Conservation (phyloP, 768 basidiomycete genomes). For the Rhodotorula taiwanensis region DNA sequence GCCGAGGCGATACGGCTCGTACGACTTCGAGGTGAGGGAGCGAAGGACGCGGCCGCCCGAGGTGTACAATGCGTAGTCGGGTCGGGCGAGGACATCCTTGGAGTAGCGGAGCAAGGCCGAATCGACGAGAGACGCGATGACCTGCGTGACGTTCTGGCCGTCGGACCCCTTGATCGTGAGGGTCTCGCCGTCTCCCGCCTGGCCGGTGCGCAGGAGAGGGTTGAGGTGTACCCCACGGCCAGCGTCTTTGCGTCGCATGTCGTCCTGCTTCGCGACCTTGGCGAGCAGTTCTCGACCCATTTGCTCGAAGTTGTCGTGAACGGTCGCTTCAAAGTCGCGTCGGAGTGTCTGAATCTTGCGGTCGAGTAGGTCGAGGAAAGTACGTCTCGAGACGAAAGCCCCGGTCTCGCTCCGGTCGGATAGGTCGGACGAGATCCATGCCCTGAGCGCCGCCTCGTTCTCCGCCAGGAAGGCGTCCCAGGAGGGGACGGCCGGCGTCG, state of each 20-base stretch:
- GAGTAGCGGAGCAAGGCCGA: slow-evolving; percentile 60
- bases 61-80: slow-evolving; percentile 80
- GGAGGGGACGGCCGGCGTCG: slow-evolving; percentile 11
- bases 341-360: slow-evolving; percentile 43
- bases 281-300: slow-evolving; percentile 38
- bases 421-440: slow-evolving; percentile 44
- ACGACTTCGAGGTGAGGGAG: slow-evolving; percentile 70
- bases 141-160: slow-evolving; percentile 42
- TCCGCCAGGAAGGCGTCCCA: slow-evolving; percentile 43
- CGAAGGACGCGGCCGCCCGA: slow-evolving; percentile 76
- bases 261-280: slow-evolving; percentile 35
- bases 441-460: slow-evolving; percentile 43
- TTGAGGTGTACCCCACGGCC: slow-evolving; percentile 5
- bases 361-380: slow-evolving; percentile 45
- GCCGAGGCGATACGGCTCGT: slow-evolving; percentile 52
- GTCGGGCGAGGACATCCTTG: slow-evolving; percentile 70
- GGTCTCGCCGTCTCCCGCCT: neutral
- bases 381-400: slow-evolving; percentile 42
- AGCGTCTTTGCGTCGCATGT: slow-evolving; percentile 22
- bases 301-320: slow-evolving; percentile 37
- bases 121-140: slow-evolving; percentile 71
- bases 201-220: slow-evolving; percentile 3
- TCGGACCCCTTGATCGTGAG: slow-evolving; percentile 25
- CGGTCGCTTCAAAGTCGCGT: slow-evolving; percentile 36
- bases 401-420: slow-evolving; percentile 37